Percentiles rank a stretch among this genome's conserved stretches.
These are phyloP conservation scores for Aegilops sharonensis DNA, from an alignment of 176 grass and related monocot genomes.

Conservation along the genomic window DNA sequence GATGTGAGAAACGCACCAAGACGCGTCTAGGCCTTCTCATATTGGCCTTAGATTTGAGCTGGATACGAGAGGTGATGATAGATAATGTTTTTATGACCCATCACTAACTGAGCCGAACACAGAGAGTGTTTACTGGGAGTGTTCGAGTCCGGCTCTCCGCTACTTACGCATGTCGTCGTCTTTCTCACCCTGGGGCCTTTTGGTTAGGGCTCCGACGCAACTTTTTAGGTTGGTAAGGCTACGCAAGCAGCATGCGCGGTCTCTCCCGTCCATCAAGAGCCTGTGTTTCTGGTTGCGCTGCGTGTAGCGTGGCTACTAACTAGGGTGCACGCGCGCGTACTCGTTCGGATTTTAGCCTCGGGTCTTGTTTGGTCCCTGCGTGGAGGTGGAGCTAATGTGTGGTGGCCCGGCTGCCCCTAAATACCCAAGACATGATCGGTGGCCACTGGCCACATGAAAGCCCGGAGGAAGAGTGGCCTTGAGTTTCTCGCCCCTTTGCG, in stretches of 20 bases:
- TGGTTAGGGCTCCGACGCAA: not conserved
- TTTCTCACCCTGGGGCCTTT: not conserved
- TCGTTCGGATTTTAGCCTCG: not conserved
- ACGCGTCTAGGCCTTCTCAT: too few species aligned
- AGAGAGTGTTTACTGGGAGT: too few species aligned
- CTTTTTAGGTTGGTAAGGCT: not conserved
- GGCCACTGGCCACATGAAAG: not conserved
- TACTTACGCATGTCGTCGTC: not conserved
- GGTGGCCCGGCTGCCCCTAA: not conserved
- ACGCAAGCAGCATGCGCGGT: not conserved
- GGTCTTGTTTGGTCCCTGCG: not conserved
- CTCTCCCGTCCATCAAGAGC: slow-evolving; percentile 21
- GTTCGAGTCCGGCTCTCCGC: too few species aligned
- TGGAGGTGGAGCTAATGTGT: not conserved
- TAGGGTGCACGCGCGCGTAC: not conserved
- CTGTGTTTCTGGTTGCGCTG: slow-evolving; percentile 36
- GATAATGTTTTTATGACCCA: too few species aligned
- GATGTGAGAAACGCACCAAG: too few species aligned
- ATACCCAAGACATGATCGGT: not conserved
- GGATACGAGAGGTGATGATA: too few species aligned
- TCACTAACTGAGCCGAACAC: too few species aligned
- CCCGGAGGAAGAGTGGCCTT: too few species aligned
- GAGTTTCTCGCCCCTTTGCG: too few species aligned
- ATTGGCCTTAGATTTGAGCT: too few species aligned
- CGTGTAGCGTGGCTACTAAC: not conserved